These are phyloP conservation scores for Suillus placidus DNA, from an alignment of 768 basidiomycete genomes.

Conservation along the genomic window DNA sequence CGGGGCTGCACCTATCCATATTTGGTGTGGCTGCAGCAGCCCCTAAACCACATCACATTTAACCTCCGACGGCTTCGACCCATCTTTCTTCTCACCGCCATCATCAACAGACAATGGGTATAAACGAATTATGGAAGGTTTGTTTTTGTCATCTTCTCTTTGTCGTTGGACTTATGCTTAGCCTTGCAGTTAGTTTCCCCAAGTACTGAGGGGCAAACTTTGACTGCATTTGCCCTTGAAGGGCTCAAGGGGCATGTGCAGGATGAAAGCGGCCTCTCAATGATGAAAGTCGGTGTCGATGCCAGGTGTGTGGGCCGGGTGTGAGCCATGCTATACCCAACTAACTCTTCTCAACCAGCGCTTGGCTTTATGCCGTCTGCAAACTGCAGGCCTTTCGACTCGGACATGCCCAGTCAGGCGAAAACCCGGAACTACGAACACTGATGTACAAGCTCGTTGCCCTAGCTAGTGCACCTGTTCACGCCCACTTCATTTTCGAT, in stretches of 20 bases:
- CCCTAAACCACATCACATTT: neutral
- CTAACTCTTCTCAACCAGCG: slow-evolving; percentile 10
- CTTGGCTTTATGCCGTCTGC: slow-evolving; percentile 13
- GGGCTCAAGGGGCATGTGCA: slow-evolving; percentile 1
- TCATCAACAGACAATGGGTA: slow-evolving; percentile 3
- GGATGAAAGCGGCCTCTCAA: neutral
- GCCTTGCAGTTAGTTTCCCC: neutral
- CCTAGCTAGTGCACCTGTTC: slow-evolving; percentile 39
- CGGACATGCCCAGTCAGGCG: slow-evolving; percentile 31
- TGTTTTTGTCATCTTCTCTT: neutral
- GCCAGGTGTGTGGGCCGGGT: slow-evolving; percentile 12
- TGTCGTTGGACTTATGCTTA: neutral
- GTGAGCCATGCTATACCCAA: neutral
- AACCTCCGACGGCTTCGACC: neutral
- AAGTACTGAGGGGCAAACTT: neutral
- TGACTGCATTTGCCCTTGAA: neutral
- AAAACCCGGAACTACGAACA: slow-evolving; percentile 46
- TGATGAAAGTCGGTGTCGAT: slow-evolving; percentile 17
- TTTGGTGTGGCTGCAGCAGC: neutral
- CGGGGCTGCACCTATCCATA: slow-evolving; percentile 37
- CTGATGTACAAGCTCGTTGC: slow-evolving; percentile 47
- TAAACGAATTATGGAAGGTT: slow-evolving; percentile 7
- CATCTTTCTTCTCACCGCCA: neutral
- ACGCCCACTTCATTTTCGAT: slow-evolving; percentile 54
- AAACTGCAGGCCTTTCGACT: slow-evolving; percentile 9